Conservation (phyloP, 345 rosid species). For the Rhizophora apiculata region DNA sequence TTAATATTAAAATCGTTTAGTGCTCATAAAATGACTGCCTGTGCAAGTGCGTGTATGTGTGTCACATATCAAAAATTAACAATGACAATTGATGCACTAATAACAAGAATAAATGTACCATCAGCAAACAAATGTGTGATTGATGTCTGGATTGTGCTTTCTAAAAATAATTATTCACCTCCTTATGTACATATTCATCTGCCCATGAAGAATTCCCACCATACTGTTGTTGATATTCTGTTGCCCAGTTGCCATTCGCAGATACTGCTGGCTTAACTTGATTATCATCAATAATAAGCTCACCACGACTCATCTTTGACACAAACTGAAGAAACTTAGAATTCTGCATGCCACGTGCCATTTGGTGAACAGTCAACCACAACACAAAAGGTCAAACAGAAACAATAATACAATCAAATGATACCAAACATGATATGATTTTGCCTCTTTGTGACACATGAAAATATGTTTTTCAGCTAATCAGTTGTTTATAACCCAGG, state of each 20-base stretch:
- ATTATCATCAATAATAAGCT: conserved; percentile 92
- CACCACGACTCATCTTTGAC: conserved; percentile 99
- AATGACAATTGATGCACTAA: too few relatives aligned
- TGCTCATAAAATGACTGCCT: too few relatives aligned
- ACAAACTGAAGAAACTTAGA: conserved; percentile 97
- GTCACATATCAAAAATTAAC: too few relatives aligned
- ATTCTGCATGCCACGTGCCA: conserved; percentile 57
- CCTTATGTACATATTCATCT: conserved; percentile 61
- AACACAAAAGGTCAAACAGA: neutral
- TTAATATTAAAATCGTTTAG: too few relatives aligned
- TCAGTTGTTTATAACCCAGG: neutral
- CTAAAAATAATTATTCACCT: conserved; percentile 37
- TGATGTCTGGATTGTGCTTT: conserved; percentile 7
- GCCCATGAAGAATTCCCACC: conserved; percentile 78
- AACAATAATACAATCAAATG: neutral
- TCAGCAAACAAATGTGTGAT: neutral
- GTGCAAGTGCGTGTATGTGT: too few relatives aligned
- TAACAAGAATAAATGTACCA: neutral
- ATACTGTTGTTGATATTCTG: conserved; percentile 83
- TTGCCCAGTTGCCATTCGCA: conserved; percentile 76
- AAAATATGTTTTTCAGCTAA: neutral
- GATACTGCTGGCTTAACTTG: conserved; percentile 64
- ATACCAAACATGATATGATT: too few relatives aligned
- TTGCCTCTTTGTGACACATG: too few relatives aligned
- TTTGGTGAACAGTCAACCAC: neutral